Percentiles rank a stretch among this genome's conserved stretches.
Evolutionary conservation across 345 rosid species (phyloP).

Genomic region (Boechera divaricarpa): DNA sequence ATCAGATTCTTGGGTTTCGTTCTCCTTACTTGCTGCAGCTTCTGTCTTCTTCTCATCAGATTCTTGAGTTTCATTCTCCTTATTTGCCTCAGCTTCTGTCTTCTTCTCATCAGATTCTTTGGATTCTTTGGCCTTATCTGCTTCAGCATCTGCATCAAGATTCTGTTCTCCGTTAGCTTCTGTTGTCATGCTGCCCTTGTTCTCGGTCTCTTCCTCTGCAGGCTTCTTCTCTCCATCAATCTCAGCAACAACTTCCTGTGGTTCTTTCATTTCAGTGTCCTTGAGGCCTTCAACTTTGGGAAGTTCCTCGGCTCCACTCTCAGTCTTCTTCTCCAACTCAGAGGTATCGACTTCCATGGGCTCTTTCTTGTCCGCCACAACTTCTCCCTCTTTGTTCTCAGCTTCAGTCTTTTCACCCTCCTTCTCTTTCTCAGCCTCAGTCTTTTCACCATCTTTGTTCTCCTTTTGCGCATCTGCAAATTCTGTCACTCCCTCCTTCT

Average conservation of each 20-base stretch:
- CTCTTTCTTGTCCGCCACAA: slow-evolving; percentile 28
- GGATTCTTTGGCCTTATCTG: slow-evolving; percentile 12
- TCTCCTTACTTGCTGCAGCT: neutral
- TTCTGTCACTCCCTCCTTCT: neutral
- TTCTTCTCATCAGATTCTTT: slow-evolving; percentile 27
- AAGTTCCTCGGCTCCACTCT: slow-evolving; percentile 18
- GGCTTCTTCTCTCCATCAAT: slow-evolving; percentile 39
- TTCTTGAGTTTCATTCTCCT: slow-evolving; percentile 13
- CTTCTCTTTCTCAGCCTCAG: slow-evolving; percentile 10
- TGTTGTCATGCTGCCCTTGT: slow-evolving; percentile 6
- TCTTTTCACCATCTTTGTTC: slow-evolving; percentile 16
- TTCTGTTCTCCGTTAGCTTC: slow-evolving; percentile 26
- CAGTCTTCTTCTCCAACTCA: slow-evolving; percentile 32
- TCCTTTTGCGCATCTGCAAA: slow-evolving; percentile 17
- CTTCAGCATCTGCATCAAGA: slow-evolving; percentile 9
- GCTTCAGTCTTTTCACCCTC: slow-evolving; percentile 20
- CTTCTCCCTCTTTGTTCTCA: slow-evolving; percentile 29
- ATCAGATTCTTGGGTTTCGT: slow-evolving; percentile 15
- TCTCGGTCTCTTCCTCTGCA: slow-evolving; percentile 29
- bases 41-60: slow-evolving; percentile 30
- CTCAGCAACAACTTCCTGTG: slow-evolving; percentile 25
- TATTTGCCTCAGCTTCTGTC: neutral
- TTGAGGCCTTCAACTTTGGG: slow-evolving; percentile 30
- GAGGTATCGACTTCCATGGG: slow-evolving; percentile 23
- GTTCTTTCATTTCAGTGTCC: slow-evolving; percentile 34